Evolutionary conservation across 1,284 basidiomycete genomes (phyloP).

Genomic region (Veloporphyrellus conicus): DNA sequence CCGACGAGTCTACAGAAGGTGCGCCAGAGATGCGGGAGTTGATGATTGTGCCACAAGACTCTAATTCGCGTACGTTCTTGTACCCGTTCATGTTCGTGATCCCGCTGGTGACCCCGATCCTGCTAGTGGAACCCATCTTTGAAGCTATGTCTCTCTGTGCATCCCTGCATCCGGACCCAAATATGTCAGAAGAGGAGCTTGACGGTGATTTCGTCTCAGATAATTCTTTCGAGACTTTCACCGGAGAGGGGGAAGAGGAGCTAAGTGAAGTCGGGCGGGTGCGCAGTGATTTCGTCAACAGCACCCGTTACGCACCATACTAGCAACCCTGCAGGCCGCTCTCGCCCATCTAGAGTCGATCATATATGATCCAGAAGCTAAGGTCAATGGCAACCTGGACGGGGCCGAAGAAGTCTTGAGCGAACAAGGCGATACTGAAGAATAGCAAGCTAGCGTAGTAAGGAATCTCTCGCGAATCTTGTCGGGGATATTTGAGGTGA

Average conservation of each 20-base stretch:
- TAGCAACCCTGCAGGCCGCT: slow-evolving; percentile 65
- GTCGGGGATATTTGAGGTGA: neutral
- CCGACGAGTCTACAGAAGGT: slow-evolving; percentile 32
- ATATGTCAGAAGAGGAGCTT: slow-evolving; percentile 50
- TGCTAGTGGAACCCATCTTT: slow-evolving; percentile 81
- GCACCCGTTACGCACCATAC: slow-evolving; percentile 82
- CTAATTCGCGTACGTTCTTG: slow-evolving; percentile 52
- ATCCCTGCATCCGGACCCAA: slow-evolving; percentile 81
- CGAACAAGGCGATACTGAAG: slow-evolving; percentile 15
- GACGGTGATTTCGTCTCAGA: slow-evolving; percentile 61
- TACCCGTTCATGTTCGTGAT: slow-evolving; percentile 4
- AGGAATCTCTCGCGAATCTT: neutral
- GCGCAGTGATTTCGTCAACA: slow-evolving; percentile 83
- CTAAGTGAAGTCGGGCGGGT: slow-evolving; percentile 86
- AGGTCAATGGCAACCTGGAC: slow-evolving; percentile 18
- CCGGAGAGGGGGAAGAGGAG: slow-evolving; percentile 60
- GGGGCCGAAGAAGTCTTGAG: slow-evolving; percentile 15
- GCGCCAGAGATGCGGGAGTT: slow-evolving; percentile 69
- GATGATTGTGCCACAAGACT: slow-evolving; percentile 60
- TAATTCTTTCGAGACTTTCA: slow-evolving; percentile 55
- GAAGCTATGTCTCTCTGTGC: slow-evolving; percentile 85
- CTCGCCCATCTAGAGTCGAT: slow-evolving; percentile 73
- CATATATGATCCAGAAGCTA: slow-evolving; percentile 46
- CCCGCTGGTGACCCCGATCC: slow-evolving; percentile 3
- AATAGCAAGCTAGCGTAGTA: slow-evolving; percentile 1